Evolutionary conservation across 768 basidiomycete genomes (phyloP).

Genomic region (Collybia sordida): DNA sequence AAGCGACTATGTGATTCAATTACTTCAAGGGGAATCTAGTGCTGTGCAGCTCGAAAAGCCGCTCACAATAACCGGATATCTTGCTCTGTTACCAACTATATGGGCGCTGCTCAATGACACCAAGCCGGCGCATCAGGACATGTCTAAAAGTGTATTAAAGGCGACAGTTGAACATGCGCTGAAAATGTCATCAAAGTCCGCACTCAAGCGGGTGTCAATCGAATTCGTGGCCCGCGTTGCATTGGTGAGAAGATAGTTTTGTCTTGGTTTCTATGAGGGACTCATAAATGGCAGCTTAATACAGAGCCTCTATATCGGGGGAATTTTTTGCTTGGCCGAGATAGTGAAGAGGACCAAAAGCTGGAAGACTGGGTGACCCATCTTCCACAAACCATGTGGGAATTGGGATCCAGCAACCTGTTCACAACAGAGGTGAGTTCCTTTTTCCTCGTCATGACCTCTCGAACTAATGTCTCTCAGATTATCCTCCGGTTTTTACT

Average conservation of each 20-base stretch:
- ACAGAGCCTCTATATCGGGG: constrained; percentile 55
- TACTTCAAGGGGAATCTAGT: constrained; percentile 52
- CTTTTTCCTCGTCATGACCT: background rate
- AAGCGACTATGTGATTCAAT: constrained; percentile 56
- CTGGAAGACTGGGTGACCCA: constrained; percentile 70
- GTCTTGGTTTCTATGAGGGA: constrained; percentile 49
- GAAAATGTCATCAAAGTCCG: constrained; percentile 56
- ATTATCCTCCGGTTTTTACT: constrained; percentile 64
- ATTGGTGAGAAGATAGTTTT: constrained; percentile 48
- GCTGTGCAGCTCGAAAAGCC: constrained; percentile 45
- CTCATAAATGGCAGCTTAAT: constrained; percentile 48
- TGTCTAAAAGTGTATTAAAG: constrained; percentile 38
- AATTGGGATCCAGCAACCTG: constrained; percentile 61
- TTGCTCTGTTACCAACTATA: constrained; percentile 69
- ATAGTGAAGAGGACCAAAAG: constrained; percentile 25
- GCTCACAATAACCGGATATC: constrained; percentile 59
- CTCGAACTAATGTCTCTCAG: constrained; percentile 24
- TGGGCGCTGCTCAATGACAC: constrained; percentile 69
- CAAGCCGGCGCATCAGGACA: constrained; percentile 14
- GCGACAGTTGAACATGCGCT: constrained; percentile 69
- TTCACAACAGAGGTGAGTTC: constrained; percentile 63
- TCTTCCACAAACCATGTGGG: constrained; percentile 85
- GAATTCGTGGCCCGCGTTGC: constrained; percentile 74
- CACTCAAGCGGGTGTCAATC: constrained; percentile 63
- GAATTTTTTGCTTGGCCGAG: constrained; percentile 35